Percentiles rank a stretch among this genome's conserved stretches.
Evolutionary conservation across 139 green algal genomes (phyloP).

Genomic region (Tetraselmis chui): DNA sequence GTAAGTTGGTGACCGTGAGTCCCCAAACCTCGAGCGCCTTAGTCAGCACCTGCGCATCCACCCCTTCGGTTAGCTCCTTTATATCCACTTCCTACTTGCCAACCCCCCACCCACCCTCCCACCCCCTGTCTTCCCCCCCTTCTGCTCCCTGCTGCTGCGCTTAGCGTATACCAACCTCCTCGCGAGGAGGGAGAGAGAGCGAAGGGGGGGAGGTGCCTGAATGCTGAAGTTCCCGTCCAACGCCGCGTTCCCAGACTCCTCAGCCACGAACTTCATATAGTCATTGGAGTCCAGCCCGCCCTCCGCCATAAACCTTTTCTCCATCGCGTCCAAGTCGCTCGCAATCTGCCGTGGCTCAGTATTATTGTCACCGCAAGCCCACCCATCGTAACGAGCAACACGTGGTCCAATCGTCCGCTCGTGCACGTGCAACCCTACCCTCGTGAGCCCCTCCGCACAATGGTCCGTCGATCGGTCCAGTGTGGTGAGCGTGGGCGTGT

Average conservation of each 20-base stretch:
- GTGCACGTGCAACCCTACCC: too few relatives aligned
- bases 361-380: too few relatives aligned
- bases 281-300: conserved; percentile 37
- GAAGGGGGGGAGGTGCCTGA: conserved; percentile 27
- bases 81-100: too few relatives aligned
- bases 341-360: conserved; percentile 70
- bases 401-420: too few relatives aligned
- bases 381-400: too few relatives aligned
- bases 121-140: too few relatives aligned
- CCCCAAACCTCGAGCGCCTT: conserved; percentile 66
- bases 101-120: too few relatives aligned
- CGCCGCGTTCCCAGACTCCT: conserved; percentile 66
- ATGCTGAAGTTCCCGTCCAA: conserved; percentile 76
- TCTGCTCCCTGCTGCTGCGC: too few relatives aligned
- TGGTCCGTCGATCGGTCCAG: too few relatives aligned
- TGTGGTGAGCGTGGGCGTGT: too few relatives aligned
- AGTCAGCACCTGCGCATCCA: conserved; percentile 45
- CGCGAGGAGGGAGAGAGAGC: neutral
- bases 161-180: neutral
- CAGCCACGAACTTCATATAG: conserved; percentile 37
- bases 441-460: too few relatives aligned
- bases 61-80: neutral
- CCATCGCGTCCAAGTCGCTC: conserved; percentile 59
- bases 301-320: conserved; percentile 57
- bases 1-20: conserved; percentile 35